These are phyloP conservation scores for Globisporangium paddicum DNA, from an alignment of 352 stramenopile species.

Conservation along the genomic window DNA sequence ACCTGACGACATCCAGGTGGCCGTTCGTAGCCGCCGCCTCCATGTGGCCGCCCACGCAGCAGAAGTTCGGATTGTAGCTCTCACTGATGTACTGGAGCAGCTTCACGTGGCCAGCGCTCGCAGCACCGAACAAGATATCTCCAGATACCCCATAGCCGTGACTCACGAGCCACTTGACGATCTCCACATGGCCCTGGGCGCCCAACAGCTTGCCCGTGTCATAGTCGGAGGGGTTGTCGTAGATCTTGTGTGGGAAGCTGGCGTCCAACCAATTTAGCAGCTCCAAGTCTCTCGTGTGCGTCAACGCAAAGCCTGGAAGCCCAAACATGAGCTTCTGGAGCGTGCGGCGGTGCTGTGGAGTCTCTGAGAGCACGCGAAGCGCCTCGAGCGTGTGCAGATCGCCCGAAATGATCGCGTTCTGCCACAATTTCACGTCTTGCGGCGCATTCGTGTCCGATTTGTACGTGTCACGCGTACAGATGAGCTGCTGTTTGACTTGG, in stretches of 20 bases:
- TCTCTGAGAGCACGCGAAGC: neutral
- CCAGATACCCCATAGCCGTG: neutral
- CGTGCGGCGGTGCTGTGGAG: neutral
- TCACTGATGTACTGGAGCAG: neutral
- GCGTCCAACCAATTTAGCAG: neutral
- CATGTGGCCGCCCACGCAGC: conserved; percentile 5
- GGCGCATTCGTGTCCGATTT: neutral
- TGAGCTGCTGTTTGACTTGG: neutral
- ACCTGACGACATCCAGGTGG: neutral
- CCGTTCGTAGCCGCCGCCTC: neutral
- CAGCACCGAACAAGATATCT: neutral
- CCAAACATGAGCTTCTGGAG: neutral
- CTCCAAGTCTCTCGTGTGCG: neutral
- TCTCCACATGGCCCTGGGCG: no score
- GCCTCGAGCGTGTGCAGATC: neutral
- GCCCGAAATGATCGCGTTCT: neutral
- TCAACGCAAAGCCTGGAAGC: neutral
- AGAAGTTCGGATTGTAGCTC: neutral
- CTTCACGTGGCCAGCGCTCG: neutral
- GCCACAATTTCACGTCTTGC: neutral
- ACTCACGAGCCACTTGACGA: no score
- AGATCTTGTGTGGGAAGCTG: neutral
- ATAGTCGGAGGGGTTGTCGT: no score
- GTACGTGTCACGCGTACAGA: neutral
- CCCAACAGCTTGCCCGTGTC: no score